Percentiles rank a stretch among this genome's conserved stretches.
Conservation (phyloP, 2,329 filamentous ascomycete species). For the Colletotrichum kahawae region DNA sequence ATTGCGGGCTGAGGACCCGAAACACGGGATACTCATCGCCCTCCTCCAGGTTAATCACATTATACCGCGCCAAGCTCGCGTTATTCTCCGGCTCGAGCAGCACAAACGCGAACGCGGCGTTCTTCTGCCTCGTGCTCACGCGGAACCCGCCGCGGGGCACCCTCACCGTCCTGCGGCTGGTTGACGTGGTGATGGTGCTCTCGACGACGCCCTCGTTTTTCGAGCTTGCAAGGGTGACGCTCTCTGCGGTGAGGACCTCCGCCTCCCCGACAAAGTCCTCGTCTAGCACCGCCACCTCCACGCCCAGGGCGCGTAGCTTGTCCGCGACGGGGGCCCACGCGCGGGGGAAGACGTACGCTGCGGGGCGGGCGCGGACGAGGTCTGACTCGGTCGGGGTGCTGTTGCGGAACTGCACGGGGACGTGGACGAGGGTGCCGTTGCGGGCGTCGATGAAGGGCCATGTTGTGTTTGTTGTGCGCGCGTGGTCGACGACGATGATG, state of each 20-base stretch:
- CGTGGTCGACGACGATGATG: constrained; percentile 30
- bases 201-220: constrained; percentile 33
- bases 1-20: constrained; percentile 14
- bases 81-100: constrained; percentile 35
- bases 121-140: constrained; percentile 35
- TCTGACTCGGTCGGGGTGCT: constrained; percentile 28
- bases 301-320: constrained; percentile 26
- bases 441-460: constrained; percentile 30
- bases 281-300: constrained; percentile 27
- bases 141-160: constrained; percentile 32
- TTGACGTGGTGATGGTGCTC: constrained; percentile 24
- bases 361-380: constrained; percentile 30
- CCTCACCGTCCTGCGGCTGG: constrained; percentile 16
- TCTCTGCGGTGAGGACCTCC: constrained; percentile 30
- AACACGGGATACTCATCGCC: constrained; percentile 36
- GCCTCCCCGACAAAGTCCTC: constrained; percentile 27
- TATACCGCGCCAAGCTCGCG: constrained; percentile 33
- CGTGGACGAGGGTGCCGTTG: constrained; percentile 29
- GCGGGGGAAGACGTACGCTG: constrained; percentile 32
- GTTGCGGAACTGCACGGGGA: constrained; percentile 30
- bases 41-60: constrained; percentile 29
- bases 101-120: constrained; percentile 30
- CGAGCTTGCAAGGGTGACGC: constrained; percentile 18
- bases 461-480: constrained; percentile 17
- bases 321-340: constrained; percentile 31